Evolutionary conservation across 2,329 filamentous ascomycete species (phyloP), one percentile per base, ranked within the genome.

Genomic region (Nothophaeocryptopus gaeumannii): DNA sequence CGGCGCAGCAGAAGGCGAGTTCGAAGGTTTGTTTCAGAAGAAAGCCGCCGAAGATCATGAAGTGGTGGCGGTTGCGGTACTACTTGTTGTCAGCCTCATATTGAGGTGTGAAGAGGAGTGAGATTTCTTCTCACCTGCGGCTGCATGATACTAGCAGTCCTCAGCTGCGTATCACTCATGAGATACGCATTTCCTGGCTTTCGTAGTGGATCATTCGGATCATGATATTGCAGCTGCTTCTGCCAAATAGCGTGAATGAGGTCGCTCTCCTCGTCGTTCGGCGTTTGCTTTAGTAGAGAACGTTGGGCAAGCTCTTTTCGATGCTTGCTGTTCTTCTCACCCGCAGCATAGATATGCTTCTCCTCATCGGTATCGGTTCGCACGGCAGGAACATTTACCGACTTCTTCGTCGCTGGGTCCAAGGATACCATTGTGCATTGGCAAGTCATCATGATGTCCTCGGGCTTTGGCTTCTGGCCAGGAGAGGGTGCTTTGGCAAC

Each of bases 11-110:
- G 70, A 89, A 89, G 1, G 86, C 85, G 5, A 89, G 76, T 68
- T 89, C 86, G 60, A 88, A 89, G 0, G 84, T 86, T 62, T 86
- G 82, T 63, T 87, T 86, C 9, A 89, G 74, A 9, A 89, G 77
- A 64, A 85, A 88, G 11, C 86, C 86, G 44, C 86, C 86, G 61
- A 89, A 89, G 47, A 89, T 87, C 85, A 88, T 88, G 67, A 86
- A 86, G 61, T 86, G 83, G 67, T 88, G 84, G 2, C 56, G 44
- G 13, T 60, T 58, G n/a, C 58, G 53, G 26, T 56, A 50, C 15
- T 15, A 20, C 9, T 32, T 42, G 31, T 20, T 47, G 16, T 13
- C 10, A 13, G 41, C 13, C 5, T 29, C 16, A 11, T 8, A 8
- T 11, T n/a, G 4, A 5, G 15, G 16, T 0, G 32, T 30, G 10